These are phyloP conservation scores for Plasmodium inui DNA, from an alignment of 169 alveolate genomes.

Conservation along the genomic window DNA sequence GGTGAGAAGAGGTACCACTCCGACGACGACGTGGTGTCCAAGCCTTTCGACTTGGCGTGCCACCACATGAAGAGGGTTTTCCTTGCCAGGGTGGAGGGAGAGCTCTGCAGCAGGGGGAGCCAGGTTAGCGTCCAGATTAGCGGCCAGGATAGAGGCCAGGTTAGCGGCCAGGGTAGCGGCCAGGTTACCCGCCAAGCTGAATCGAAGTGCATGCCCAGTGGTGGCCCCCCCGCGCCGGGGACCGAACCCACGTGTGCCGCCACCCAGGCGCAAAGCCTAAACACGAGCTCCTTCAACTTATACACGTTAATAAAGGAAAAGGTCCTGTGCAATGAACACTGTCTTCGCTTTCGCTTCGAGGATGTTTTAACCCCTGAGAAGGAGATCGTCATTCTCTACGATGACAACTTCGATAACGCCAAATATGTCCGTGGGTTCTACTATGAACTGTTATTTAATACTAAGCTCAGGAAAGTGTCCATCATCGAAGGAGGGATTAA, in stretches of 20 bases:
- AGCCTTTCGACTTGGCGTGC: constrained; percentile 11
- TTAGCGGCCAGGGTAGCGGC: not conserved
- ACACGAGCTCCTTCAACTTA: constrained; percentile 50
- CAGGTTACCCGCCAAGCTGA: too few relatives aligned
- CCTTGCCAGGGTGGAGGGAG: not conserved
- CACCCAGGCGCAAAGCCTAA: not conserved
- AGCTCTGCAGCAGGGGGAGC: not conserved
- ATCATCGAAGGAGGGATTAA: constrained; percentile 74
- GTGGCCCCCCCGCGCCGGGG: not conserved
- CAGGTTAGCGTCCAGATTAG: too few relatives aligned
- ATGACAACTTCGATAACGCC: constrained; percentile 28
- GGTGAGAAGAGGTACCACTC: constrained; percentile 10
- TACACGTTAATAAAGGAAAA: constrained; percentile 66
- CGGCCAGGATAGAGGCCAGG: not conserved
- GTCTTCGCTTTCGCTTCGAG: not conserved
- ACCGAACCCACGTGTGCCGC: not conserved
- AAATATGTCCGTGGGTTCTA: constrained; percentile 52
- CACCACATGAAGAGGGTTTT: constrained; percentile 7
- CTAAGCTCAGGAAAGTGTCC: constrained; percentile 24
- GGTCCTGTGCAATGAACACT: constrained; percentile 24
- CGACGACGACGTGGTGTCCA: constrained; percentile 19
- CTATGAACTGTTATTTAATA: constrained; percentile 14
- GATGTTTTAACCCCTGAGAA: constrained; percentile 18
- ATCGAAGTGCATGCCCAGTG: not conserved
- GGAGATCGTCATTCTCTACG: constrained; percentile 24